phyloP scores from a whole-genome alignment of 495 filamentous ascomycete genomes.

The Trichoderma gamsii region DNA sequence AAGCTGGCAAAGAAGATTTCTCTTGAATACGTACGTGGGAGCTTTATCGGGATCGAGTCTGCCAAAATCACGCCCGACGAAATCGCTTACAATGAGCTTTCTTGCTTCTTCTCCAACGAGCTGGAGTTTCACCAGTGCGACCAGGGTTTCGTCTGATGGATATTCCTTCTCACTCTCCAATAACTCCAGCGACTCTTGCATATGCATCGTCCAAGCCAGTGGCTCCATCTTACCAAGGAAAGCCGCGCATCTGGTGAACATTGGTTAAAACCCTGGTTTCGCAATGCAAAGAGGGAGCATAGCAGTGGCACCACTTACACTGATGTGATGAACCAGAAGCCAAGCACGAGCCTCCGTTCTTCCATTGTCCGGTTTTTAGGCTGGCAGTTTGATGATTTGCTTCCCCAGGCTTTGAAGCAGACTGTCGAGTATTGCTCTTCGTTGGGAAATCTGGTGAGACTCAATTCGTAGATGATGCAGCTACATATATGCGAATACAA shows the following conservation, averaged over 20 bases:
- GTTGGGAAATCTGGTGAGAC: slow-evolving; percentile 40
- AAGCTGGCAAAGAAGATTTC: background rate
- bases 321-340: slow-evolving; percentile 44
- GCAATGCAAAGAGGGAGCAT: background rate
- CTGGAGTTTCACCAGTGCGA: slow-evolving; percentile 17
- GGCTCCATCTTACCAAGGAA: slow-evolving; percentile 43
- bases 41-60: background rate
- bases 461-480: slow-evolving; percentile 45
- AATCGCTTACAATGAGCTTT: slow-evolving; percentile 19
- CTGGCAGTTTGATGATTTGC: background rate
- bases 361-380: slow-evolving; percentile 38
- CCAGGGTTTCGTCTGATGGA: slow-evolving; percentile 38
- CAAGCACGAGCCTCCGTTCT: slow-evolving; percentile 46
- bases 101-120: slow-evolving; percentile 21
- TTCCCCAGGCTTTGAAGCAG: slow-evolving; percentile 16
- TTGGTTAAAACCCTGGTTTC: too few relatives aligned
- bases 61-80: slow-evolving; percentile 6
- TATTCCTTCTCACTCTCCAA: slow-evolving; percentile 39
- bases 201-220: slow-evolving; percentile 44
- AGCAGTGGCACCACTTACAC: slow-evolving; percentile 29
- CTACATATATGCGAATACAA: slow-evolving; percentile 41
- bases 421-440: slow-evolving; percentile 24
- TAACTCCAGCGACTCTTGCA: slow-evolving; percentile 43
- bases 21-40: background rate
- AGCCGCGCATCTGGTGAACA: slow-evolving; percentile 30